phyloP scores from a whole-genome alignment of 768 basidiomycete genomes.

The Podaxis sp. region DNA sequence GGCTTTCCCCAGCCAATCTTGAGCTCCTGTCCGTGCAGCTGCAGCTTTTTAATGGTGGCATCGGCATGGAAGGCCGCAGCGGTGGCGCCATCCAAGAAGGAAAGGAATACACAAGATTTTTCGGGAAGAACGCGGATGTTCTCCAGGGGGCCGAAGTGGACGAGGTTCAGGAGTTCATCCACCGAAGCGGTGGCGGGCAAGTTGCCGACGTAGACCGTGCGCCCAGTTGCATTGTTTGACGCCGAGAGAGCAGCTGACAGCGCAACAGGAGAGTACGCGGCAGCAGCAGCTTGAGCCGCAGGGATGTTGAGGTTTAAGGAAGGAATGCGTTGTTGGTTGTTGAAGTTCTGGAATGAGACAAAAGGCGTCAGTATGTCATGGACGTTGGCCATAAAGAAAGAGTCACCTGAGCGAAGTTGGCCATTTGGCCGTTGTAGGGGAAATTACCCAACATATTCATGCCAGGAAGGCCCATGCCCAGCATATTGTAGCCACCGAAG shows the following conservation, averaged over 20 bases:
- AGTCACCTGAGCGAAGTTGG: conserved; percentile 62
- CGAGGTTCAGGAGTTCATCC: conserved; percentile 95
- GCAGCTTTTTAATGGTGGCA: conserved; percentile 90
- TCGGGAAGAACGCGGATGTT: conserved; percentile 93
- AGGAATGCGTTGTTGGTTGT: conserved; percentile 61
- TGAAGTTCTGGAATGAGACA: conserved; percentile 19
- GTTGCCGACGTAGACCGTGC: conserved; percentile 97
- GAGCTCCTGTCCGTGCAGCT: conserved; percentile 92
- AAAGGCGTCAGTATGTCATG: conserved; percentile 15
- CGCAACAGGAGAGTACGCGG: conserved; percentile 77
- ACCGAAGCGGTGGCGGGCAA: conserved; percentile 94
- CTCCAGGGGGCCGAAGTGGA: conserved; percentile 97
- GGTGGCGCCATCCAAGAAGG: conserved; percentile 91
- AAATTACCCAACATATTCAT: conserved; percentile 74
- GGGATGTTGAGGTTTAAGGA: conserved; percentile 69
- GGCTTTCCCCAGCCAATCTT: conserved; percentile 99
- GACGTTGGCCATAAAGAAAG: conserved; percentile 8
- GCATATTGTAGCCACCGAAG: conserved; percentile 73
- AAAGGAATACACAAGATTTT: conserved; percentile 97
- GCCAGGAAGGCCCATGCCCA: conserved; percentile 76
- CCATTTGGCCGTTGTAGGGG: conserved; percentile 70
- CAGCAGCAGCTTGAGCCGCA: conserved; percentile 48
- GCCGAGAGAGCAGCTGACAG: conserved; percentile 69
- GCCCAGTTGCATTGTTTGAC: conserved; percentile 67
- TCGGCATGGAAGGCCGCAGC: conserved; percentile 98